Conservation (phyloP, 495 filamentous ascomycete genomes). For the Mycothermus thermophilus region DNA sequence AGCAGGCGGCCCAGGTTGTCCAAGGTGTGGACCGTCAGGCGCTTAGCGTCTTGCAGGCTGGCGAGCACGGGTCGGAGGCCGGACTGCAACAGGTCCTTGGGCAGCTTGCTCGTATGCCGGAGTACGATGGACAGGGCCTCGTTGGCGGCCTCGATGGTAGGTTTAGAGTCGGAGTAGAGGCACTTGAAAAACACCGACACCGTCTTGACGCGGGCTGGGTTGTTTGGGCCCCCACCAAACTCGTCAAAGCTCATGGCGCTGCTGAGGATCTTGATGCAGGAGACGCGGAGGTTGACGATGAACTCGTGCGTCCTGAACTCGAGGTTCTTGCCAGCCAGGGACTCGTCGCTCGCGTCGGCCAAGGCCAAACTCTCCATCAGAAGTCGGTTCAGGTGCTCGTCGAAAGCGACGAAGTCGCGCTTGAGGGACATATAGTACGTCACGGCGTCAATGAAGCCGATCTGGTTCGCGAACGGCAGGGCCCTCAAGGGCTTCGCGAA, state of each 20-base stretch:
- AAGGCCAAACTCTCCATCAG: conserved; percentile 85
- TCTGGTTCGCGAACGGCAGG: conserved; percentile 81
- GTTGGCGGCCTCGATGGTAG: conserved; percentile 90
- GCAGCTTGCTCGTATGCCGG: conserved; percentile 75
- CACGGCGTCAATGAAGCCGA: conserved; percentile 95
- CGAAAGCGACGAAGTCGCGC: conserved; percentile 73
- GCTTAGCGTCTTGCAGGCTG: conserved; percentile 87
- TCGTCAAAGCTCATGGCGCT: conserved; percentile 86
- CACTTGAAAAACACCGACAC: conserved; percentile 97
- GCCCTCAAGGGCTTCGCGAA: conserved; percentile 91
- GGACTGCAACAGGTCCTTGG: conserved; percentile 88
- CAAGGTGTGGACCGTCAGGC: conserved; percentile 75
- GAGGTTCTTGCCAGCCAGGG: conserved; percentile 63
- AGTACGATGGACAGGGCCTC: conserved; percentile 74
- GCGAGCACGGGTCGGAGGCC: conserved; percentile 88
- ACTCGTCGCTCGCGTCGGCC: conserved; percentile 86
- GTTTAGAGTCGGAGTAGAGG: conserved; percentile 76
- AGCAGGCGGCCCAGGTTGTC: conserved; percentile 83
- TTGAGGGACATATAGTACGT: conserved; percentile 82
- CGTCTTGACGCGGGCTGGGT: conserved; percentile 65
- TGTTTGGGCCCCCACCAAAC: conserved; percentile 52
- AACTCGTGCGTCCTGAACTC: conserved; percentile 85
- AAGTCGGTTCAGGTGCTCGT: conserved; percentile 76
- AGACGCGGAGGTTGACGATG: conserved; percentile 82
- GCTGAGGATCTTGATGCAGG: conserved; percentile 83